These are phyloP conservation scores for Petunia secreta DNA, from an alignment of 257 asterid genomes.

Conservation along the genomic window DNA sequence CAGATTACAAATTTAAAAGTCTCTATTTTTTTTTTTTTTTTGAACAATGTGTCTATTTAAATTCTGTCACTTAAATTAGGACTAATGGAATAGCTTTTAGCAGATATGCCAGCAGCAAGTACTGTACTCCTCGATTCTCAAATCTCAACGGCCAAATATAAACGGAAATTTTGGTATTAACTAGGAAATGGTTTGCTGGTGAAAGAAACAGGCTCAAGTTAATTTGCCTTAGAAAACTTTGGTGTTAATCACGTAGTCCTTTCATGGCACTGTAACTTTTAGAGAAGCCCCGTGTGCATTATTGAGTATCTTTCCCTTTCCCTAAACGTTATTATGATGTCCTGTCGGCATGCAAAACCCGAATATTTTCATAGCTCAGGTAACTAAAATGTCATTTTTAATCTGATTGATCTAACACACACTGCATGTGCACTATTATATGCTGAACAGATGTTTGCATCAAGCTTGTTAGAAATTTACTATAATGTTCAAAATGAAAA, in stretches of 20 bases:
- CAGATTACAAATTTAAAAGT: too few relatives aligned
- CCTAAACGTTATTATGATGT: slow-evolving; percentile 16
- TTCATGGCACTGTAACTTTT: neutral
- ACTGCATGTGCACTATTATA: neutral
- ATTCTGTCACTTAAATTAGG: neutral
- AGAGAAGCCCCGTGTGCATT: slow-evolving; percentile 7
- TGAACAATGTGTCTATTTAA: too few relatives aligned
- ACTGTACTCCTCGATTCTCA: neutral
- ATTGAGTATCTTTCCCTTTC: neutral
- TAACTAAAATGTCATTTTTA: neutral
- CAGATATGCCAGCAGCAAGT: too few relatives aligned
- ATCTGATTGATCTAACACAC: neutral
- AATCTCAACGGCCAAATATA: neutral
- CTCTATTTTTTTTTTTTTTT: too few relatives aligned
- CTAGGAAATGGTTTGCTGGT: neutral
- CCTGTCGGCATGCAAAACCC: slow-evolving; percentile 3
- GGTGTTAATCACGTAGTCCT: neutral
- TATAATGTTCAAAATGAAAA: too few relatives aligned
- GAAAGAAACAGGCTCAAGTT: neutral
- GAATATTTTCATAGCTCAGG: neutral
- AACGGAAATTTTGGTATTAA: too few relatives aligned
- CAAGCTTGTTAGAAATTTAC: too few relatives aligned
- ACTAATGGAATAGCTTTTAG: neutral
- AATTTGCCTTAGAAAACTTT: neutral
- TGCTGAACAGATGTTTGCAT: neutral